Evolutionary conservation across 805 yeast species (phyloP).

Genomic region (Yamadazyma olivae): DNA sequence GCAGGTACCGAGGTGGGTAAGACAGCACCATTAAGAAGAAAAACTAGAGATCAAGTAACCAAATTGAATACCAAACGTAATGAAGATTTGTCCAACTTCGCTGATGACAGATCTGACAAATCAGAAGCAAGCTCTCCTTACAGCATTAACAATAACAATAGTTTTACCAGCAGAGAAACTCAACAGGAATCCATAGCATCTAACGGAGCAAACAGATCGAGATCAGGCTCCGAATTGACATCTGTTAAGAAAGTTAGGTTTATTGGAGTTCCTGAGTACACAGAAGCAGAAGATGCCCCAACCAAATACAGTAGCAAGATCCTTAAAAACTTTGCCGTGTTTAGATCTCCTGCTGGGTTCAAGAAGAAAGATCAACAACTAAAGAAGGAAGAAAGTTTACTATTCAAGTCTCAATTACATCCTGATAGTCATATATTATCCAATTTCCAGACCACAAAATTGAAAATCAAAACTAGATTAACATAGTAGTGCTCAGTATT

Average conservation of each 20-base stretch:
- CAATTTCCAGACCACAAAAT: slow-evolving; percentile 4
- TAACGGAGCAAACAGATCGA: neutral
- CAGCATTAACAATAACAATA: neutral
- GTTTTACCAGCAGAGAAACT: neutral
- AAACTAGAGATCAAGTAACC: slow-evolving; percentile 23
- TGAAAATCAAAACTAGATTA: slow-evolving; percentile 6
- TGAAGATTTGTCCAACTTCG: slow-evolving; percentile 14
- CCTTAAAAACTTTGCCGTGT: slow-evolving; percentile 37
- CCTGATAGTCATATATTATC: slow-evolving; percentile 1
- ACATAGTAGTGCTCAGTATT: neutral
- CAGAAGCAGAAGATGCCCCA: slow-evolving; percentile 56
- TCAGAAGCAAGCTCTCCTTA: neutral
- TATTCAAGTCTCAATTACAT: slow-evolving; percentile 19
- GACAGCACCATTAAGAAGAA: slow-evolving; percentile 9
- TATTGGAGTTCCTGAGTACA: slow-evolving; percentile 49
- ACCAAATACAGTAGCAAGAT: slow-evolving; percentile 35
- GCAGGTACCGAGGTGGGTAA: neutral
- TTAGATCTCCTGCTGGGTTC: slow-evolving; percentile 22
- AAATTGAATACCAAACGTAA: slow-evolving; percentile 29
- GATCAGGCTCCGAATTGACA: slow-evolving; percentile 1
- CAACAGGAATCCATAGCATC: neutral
- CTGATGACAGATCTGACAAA: neutral
- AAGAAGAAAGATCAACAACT: slow-evolving; percentile 35
- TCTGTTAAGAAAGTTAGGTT: slow-evolving; percentile 47
- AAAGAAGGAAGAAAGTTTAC: slow-evolving; percentile 38